Base-by-base conservation (phyloP, 495 filamentous ascomycete species). In the Letharia columbiana region DNA sequence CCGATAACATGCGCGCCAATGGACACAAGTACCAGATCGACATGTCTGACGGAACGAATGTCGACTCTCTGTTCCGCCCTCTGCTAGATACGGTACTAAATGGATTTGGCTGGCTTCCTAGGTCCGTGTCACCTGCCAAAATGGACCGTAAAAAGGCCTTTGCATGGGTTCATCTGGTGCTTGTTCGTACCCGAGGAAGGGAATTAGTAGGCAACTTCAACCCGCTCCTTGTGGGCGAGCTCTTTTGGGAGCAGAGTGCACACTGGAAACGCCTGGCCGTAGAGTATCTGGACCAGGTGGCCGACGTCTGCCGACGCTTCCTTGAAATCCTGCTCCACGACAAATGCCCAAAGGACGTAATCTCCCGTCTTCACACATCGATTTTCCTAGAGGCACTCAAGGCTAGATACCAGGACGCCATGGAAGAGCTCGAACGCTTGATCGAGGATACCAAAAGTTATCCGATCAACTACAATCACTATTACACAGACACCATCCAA, bases 191-290 rank as follows among this genome's bases (percentile, higher is more conserved):
- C 15, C 73, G 79, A 8, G 81, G 79, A 4, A 71, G 73, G 54
- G 78, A 82, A 47, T 68, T 83, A 0, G 70, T 78, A 3, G 83
- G 83, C 9, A 82, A 66, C 49, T 71, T 75, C 57, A 83, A 82
- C 44, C 76, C 77, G 23, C 69, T 79, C 2, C 66, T 82, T 0
- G 70, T 83, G 0, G 77, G 75, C 0, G 73, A 70, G 17, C 67
- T 83, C 0, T 81, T 82, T 28, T 74, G 75, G 23, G 75, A 81
- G 37, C 79, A 82, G 67, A 76, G 71, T 0, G 23, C 69, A 7
- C 76, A 77, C 4, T 81, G 79, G 79, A 70, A 73, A 23, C 40
- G 44, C 0, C 62, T 80, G 10, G 77, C 75, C 1, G 56, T 33
- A 7, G 11, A 13, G 0, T 75, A 79, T 66, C 0, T 52, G 74